A percentile compares a stretch with the other conserved stretches of the same genome.
Conservation (phyloP, 148 eudicot species). For the Vaccinium darrowii region DNA sequence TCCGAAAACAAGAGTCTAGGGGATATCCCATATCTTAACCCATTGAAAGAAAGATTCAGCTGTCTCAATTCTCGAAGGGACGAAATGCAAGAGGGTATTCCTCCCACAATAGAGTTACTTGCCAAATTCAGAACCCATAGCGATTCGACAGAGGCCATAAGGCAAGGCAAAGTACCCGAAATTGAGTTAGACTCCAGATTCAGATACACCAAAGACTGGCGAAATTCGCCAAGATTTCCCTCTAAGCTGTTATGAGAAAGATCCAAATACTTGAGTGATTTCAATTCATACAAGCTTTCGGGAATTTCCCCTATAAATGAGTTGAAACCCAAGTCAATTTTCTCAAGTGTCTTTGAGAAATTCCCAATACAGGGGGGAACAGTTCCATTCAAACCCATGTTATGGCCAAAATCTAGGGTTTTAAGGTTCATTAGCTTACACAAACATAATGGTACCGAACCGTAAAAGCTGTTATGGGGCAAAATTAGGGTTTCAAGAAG, state of each 20-base stretch:
- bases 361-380: conserved; percentile 73
- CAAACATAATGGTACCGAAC: conserved; percentile 56
- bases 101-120: conserved; percentile 72
- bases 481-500: conserved; percentile 59
- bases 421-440: conserved; percentile 43
- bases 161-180: conserved; percentile 80
- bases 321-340: conserved; percentile 57
- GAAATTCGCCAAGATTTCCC: conserved; percentile 62
- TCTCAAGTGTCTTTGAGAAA: conserved; percentile 49
- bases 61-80: conserved; percentile 54
- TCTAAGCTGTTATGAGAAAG: conserved; percentile 62
- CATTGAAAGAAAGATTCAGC: conserved; percentile 72
- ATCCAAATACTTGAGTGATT: conserved; percentile 61
- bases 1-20: conserved; percentile 73
- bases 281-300: conserved; percentile 48
- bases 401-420: conserved; percentile 58
- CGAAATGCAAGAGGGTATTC: conserved; percentile 82
- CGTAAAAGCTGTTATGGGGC: conserved; percentile 56
- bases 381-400: conserved; percentile 47
- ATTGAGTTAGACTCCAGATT: conserved; percentile 62
- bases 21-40: conserved; percentile 65
- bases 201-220: conserved; percentile 62
- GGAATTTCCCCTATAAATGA: conserved; percentile 71
- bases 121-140: conserved; percentile 66
- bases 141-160: conserved; percentile 53